Conservation (phyloP, 2,329 filamentous ascomycete genomes). For the Fusarium verrucosum region DNA sequence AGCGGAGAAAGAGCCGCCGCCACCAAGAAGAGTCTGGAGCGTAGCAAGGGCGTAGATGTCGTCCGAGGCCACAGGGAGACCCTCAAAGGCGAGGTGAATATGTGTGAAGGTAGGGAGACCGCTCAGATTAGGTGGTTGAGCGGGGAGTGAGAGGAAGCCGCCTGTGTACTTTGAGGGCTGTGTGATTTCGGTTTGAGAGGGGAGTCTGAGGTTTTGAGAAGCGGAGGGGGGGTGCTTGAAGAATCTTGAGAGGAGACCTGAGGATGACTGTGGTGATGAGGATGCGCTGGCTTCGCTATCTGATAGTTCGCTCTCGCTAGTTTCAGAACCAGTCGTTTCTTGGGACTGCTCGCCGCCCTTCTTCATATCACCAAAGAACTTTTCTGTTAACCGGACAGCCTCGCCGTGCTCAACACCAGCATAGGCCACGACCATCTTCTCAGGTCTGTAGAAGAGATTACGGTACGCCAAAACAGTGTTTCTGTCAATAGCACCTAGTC, state of each 20-base stretch:
- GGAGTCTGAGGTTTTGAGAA: slow-evolving; percentile 63
- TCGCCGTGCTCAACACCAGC: slow-evolving; percentile 86
- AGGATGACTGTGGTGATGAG: slow-evolving; percentile 56
- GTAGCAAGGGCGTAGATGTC: slow-evolving; percentile 98
- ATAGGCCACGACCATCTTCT: slow-evolving; percentile 93
- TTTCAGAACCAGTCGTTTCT: slow-evolving; percentile 67
- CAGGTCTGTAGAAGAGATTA: slow-evolving; percentile 84
- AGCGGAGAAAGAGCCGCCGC: slow-evolving; percentile 95
- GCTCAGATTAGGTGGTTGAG: slow-evolving; percentile 80
- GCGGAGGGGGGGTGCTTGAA: slow-evolving; percentile 83
- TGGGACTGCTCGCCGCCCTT: slow-evolving; percentile 55
- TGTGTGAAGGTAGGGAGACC: slow-evolving; percentile 81
- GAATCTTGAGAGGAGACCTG: slow-evolving; percentile 80
- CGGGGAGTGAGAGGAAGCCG: slow-evolving; percentile 86
- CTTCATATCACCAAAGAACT: slow-evolving; percentile 92
- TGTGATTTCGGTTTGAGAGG: slow-evolving; percentile 64
- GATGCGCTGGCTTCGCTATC: slow-evolving; percentile 47
- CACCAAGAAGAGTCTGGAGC: slow-evolving; percentile 92
- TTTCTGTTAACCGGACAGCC: slow-evolving; percentile 80
- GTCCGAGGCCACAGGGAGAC: slow-evolving; percentile 85
- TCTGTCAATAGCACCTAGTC: slow-evolving; percentile 78
- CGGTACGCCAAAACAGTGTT: slow-evolving; percentile 81
- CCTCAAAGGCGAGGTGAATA: slow-evolving; percentile 96
- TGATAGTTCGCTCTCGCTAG: slow-evolving; percentile 56
- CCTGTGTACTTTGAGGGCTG: slow-evolving; percentile 86